Base-by-base conservation (phyloP, 768 basidiomycete genomes). In the Termitomyces titanicus region DNA sequence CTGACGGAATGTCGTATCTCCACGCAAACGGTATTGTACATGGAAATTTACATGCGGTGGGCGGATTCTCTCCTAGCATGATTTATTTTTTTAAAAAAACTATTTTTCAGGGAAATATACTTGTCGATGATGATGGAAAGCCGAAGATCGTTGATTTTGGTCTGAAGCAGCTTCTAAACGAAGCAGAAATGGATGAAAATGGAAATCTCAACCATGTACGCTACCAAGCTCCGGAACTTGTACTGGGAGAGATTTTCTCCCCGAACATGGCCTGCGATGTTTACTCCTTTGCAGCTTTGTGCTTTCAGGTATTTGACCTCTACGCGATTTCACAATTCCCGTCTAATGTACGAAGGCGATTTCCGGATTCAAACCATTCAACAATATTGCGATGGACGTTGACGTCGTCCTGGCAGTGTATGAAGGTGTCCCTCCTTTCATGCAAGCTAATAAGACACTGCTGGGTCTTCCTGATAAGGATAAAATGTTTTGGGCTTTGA, bases 141-240 rank as follows among this genome's bases (percentile, higher is more conserved):
- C 17, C 60, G 15, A 20, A 46, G 10, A 9, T 61, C 10, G 31
- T 56, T 11, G 56, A 61, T 37, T 61, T 57, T 33, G 56, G 60
- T 3, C 7, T 59, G 27, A 29, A 29, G 13, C n/a, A 24, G 24
- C 40, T 31, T 7, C 24, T n/a, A 11, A 11, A 22, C 17, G 47
- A 17, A 2, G 31, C 17, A 22, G 47, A 48, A 22, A n/a, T 48
- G 47, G 33, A 48, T 29, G 43, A n/a, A 7, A 22, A 18, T 15
- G 40, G 5, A 15, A 18, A 31, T n/a, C 27, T 46, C 18, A 12
- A 24, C 2, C 42, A 38, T 20, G 24, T 29, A 10, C 24, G 48
- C 17, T 56, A 45, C 18, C 48, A 51, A 47, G 48, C 55, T 17
- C 55, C 55, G 8, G 55, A 56, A 17, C 15, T 56, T 17, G 34